Evolutionary conservation across 78 protist species (phyloP), one percentile per base, ranked within the genome.

Genomic region (Dictyostelium purpureum): DNA sequence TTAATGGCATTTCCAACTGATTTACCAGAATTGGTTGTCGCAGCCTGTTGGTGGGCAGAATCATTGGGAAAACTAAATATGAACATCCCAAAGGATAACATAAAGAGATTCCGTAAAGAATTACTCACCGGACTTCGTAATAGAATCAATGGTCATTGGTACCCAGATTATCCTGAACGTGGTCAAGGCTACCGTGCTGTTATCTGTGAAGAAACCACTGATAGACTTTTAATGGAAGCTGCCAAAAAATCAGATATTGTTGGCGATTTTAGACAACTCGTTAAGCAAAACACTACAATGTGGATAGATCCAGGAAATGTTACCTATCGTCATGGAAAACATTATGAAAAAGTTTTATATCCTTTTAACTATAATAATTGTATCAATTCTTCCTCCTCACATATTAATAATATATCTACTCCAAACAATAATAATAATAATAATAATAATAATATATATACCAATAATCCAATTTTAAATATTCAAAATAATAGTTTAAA

Each of bases 31-130:
- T 54, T 82, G 49, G 79, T 82, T 2, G 90, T 82, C 2, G 90
- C 77, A 1, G 90, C 90, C 21, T 82, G 90, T 82, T 82, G 90
- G 90, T 82, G 90, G 90, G 79, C 90, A 21, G 90, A 82, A 28
- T 82, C 90, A 6, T 61, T 82, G 28, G 37, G 74, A 2, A 82
- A 82, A n/a, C 42, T 82, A 51, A 82, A 82, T 40, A 19, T 10
- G 12, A 47, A 21, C 52, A 82, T 82, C 19, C 90, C 90, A 26
- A 82, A 82, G 28, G 90, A 82, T 45, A 82, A 82, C 47, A 67
- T 82, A 7, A 67, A 67, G 43, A 49, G 90, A 38, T 82, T 82
- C 47, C 69, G 90, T 12, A 82, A 82, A 9, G 90, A 82, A 19
- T 35, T 82, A 6, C 69, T 82, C 31, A 24, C 40, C 2, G 90